Base-by-base conservation (phyloP, 208 protist genomes). In the Leptomonas pyrrhocoris region DNA sequence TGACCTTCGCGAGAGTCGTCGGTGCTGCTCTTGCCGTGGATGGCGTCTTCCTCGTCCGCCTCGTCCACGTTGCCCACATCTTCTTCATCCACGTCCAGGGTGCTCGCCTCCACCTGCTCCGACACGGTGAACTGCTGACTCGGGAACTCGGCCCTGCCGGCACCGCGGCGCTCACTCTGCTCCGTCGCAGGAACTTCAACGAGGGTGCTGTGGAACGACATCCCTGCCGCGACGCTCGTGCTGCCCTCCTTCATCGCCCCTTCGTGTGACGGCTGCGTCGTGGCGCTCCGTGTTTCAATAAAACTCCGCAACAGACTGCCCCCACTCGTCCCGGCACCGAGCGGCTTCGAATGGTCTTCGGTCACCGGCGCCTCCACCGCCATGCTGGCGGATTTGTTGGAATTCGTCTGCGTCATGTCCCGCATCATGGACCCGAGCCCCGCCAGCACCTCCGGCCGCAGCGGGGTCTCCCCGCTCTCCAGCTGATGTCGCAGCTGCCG, bases 401-500 rank as follows among this genome's bases (percentile, higher is more conserved):
- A 73, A 28, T 73, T 77, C 36, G 61, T 70, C 58, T 67, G 43
- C 30, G 61, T 43, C 59, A 85, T 84, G n/a, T 57, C 74, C 7
- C 68, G 68, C 63, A 83, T 67, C 66, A 82, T 66, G 13, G 78
- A 64, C 38, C 82, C 63, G 16, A 86, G 57, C 1, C 81, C 81
- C 15, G 69, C 76, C 36, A 89, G 56, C 54, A 89, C 60, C 63
- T 89, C 80, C 18, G 84, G 81, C 18, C 84, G 80, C 66, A 89
- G 75, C 45, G 80, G 84, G 15, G 78, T 77, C 46, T 81, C 56
- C 16, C 84, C 84, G 23, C 75, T 83, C 75, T 86, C 84, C 40
- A 89, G 68, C 59, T 89, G 84, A 16, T 76, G 77, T 2, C 84
- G 84, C 34, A 89, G 76, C 63, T 86, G 81, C 19, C 64, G 58